phyloP scores from a whole-genome alignment of 2,329 filamentous ascomycete genomes.

The Diaporthe caulivora region DNA sequence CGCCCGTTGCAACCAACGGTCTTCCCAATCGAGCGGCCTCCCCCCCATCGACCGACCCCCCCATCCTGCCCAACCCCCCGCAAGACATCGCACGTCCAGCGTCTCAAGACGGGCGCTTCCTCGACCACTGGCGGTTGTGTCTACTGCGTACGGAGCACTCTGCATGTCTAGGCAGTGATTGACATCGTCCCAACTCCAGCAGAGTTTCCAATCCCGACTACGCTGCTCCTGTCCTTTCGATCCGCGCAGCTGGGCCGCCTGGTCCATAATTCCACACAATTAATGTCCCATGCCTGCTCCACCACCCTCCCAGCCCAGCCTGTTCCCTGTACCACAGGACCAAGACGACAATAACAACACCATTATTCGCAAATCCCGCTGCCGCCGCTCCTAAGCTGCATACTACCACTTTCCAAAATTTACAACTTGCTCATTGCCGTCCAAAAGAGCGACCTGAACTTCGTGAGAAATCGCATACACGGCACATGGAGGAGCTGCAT shows the following conservation, averaged over 20 bases:
- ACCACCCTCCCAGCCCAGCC: slow-evolving; percentile 5
- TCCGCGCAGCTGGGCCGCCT: slow-evolving; percentile 20
- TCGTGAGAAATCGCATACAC: neutral
- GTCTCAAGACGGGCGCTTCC: slow-evolving; percentile 32
- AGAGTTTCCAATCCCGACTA: slow-evolving; percentile 24
- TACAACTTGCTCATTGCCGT: neutral
- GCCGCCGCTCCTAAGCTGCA: neutral
- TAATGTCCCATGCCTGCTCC: slow-evolving; percentile 22
- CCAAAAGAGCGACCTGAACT: neutral
- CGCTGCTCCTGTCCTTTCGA: neutral
- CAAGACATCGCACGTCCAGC: slow-evolving; percentile 24
- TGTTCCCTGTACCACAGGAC: slow-evolving; percentile 9
- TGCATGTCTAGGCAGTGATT: slow-evolving; percentile 17
- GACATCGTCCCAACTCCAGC: slow-evolving; percentile 13
- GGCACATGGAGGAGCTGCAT: neutral
- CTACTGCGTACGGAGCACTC: neutral
- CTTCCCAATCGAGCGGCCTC: neutral
- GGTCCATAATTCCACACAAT: slow-evolving; percentile 15
- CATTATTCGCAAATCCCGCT: slow-evolving; percentile 12
- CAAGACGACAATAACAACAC: slow-evolving; percentile 12
- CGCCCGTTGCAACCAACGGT: slow-evolving; percentile 10
- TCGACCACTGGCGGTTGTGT: slow-evolving; percentile 21
- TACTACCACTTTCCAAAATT: neutral
- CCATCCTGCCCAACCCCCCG: too few species aligned
- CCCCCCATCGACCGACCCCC: too few species aligned